Conservation (phyloP, 139 green algal genomes). For the Chlorella vulgaris region DNA sequence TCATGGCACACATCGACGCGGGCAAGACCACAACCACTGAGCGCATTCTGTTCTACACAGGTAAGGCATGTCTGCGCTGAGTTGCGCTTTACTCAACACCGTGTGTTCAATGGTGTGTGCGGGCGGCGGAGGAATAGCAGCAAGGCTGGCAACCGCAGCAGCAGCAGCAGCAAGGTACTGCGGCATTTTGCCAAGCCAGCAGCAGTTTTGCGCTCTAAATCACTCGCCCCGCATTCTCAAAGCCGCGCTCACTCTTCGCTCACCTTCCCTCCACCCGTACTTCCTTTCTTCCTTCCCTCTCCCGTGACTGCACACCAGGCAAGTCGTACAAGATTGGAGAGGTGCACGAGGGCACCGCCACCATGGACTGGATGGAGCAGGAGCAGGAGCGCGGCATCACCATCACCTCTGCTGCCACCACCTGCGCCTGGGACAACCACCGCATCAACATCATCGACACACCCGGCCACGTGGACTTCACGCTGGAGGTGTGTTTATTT, state of each 20-base stretch:
- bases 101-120: too few relatives aligned
- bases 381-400: conserved; percentile 98
- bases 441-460: conserved; percentile 99
- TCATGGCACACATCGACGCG: conserved; percentile 98
- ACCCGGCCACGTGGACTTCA: conserved; percentile 98
- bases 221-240: neutral
- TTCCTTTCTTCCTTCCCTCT: too few relatives aligned
- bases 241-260: neutral
- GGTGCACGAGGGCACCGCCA: conserved; percentile 98
- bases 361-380: conserved; percentile 98
- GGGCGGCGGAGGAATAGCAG: too few relatives aligned
- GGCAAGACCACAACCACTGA: conserved; percentile 99
- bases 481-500: conserved; percentile 75
- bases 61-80: neutral
- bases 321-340: conserved; percentile 99
- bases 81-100: too few relatives aligned
- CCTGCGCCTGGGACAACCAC: conserved; percentile 95
- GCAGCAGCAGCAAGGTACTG: too few relatives aligned
- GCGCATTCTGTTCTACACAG: conserved; percentile 98
- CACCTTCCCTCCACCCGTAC: neutral
- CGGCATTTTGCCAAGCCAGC: too few relatives aligned
- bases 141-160: too few relatives aligned
- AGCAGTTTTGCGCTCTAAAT: neutral
- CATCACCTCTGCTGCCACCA: conserved; percentile 98
- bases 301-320: too few relatives aligned